Percentiles rank a stretch among this genome's conserved stretches.
These are phyloP conservation scores for Botrytis pseudocinerea DNA, from an alignment of 2,329 filamentous ascomycete genomes.

Conservation along the genomic window DNA sequence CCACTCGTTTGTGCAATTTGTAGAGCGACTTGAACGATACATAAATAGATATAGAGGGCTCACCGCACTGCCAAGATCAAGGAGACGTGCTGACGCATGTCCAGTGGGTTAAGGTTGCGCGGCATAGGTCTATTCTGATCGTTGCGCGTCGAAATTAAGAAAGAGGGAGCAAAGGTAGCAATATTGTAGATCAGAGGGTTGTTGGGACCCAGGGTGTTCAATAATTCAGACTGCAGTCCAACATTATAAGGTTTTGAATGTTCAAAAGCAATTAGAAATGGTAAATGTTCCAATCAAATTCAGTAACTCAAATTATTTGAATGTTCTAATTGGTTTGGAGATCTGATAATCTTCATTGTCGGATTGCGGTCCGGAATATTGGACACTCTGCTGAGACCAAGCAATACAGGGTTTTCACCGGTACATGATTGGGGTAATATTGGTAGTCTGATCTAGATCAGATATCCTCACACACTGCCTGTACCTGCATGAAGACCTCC, in stretches of 20 bases:
- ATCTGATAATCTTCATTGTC: too few species aligned
- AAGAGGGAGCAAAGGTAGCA: background rate
- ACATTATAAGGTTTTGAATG: too few species aligned
- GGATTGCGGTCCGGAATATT: too few species aligned
- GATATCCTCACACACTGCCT: background rate
- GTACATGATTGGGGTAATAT: background rate
- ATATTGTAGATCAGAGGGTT: background rate
- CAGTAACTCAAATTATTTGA: too few species aligned
- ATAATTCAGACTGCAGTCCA: too few species aligned
- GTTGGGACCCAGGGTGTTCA: background rate
- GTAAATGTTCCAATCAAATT: too few species aligned
- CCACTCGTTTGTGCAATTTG: background rate
- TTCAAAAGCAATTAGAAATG: too few species aligned
- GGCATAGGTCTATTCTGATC: background rate
- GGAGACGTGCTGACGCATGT: background rate
- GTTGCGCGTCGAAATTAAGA: background rate
- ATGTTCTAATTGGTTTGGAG: too few species aligned
- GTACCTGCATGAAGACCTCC: background rate
- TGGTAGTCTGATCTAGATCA: background rate
- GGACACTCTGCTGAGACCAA: too few species aligned
- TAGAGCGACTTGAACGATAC: background rate
- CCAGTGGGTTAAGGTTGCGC: background rate
- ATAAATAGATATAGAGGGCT: background rate
- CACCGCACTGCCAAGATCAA: background rate
- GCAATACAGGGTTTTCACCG: background rate